Evolutionary conservation across 257 asterid species (phyloP).

Genomic region (Solanum appendiculatum): DNA sequence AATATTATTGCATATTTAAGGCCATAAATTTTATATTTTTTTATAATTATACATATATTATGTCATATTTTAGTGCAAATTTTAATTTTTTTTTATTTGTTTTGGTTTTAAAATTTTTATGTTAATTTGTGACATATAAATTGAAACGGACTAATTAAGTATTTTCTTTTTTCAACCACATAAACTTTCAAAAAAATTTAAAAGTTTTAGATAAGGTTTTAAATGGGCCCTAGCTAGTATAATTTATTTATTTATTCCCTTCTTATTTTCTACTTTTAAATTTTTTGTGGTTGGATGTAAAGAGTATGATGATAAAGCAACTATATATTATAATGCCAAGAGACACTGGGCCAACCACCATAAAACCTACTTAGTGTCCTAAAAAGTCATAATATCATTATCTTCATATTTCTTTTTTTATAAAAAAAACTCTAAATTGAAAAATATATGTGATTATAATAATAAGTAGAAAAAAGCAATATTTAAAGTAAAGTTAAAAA

Average conservation of each 20-base stretch:
- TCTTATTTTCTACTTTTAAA: not conserved
- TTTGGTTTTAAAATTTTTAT: not conserved
- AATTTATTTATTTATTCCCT: not conserved
- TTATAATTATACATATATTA: not conserved
- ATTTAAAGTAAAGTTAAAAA: not conserved
- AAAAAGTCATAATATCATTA: slow-evolving; percentile 26
- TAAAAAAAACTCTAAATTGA: not conserved
- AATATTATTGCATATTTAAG: not conserved
- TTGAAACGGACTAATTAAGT: not conserved
- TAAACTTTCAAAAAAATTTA: not conserved
- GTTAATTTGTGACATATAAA: not conserved
- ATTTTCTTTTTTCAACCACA: not conserved
- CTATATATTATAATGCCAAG: slow-evolving; percentile 35
- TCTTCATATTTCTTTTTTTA: not conserved
- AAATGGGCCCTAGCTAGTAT: not conserved
- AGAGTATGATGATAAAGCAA: slow-evolving; percentile 69
- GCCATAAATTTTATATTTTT: not conserved
- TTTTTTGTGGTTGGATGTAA: slow-evolving; percentile 59
- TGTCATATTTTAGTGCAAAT: not conserved
- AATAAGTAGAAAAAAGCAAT: not conserved
- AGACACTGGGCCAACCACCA: slow-evolving; percentile 62
- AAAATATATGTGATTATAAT: not conserved
- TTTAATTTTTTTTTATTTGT: too few species aligned
- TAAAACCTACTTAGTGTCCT: slow-evolving; percentile 61
- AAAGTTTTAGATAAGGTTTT: not conserved